Conservation (phyloP, 2,329 filamentous ascomycete genomes). For the Penicillium digitatum region DNA sequence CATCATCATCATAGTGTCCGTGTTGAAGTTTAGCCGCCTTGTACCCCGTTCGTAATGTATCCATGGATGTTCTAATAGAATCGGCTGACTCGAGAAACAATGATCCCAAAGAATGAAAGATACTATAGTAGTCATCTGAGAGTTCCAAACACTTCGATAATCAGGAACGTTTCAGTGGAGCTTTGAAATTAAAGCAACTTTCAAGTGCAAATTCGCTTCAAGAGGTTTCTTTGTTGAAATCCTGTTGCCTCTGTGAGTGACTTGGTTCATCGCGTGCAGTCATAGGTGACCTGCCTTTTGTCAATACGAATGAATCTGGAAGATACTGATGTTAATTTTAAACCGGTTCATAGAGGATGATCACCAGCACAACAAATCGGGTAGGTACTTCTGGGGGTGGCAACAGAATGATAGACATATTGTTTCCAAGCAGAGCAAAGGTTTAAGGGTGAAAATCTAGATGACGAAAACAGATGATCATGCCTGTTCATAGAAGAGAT, state of each 20-base stretch:
- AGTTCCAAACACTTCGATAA: background rate
- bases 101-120: background rate
- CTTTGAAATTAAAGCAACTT: background rate
- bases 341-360: background rate
- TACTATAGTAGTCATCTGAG: background rate
- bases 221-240: no score
- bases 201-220: background rate
- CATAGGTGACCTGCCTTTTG: background rate
- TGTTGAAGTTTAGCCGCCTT: background rate
- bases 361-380: background rate
- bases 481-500: background rate
- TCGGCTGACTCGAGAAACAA: background rate
- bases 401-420: background rate
- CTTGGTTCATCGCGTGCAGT: background rate
- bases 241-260: background rate
- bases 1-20: no score
- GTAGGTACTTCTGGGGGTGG: background rate
- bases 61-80: background rate
- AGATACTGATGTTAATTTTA: background rate
- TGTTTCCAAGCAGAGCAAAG: background rate
- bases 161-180: background rate
- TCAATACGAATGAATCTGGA: background rate
- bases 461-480: background rate
- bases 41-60: background rate
- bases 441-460: background rate